Evolutionary conservation across 2,329 filamentous ascomycete species (phyloP).

Genomic region (Penicillium sclerotiorum): DNA sequence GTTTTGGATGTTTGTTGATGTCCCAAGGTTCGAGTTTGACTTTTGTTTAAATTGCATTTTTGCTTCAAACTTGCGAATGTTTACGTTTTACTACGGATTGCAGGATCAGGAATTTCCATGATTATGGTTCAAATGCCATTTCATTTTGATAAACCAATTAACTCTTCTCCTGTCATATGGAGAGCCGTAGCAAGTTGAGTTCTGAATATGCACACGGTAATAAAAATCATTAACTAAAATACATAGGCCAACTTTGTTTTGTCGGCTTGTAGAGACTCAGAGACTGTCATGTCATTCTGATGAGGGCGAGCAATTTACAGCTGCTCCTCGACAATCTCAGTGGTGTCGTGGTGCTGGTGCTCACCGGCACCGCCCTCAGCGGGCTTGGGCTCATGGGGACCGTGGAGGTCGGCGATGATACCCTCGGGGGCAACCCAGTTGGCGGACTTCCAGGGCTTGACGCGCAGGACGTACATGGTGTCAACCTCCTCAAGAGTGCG

Average conservation of each 20-base stretch:
- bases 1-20: no score
- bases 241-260: conserved; percentile 7
- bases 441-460: conserved; percentile 65
- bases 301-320: conserved; percentile 2
- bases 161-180: conserved; percentile 10
- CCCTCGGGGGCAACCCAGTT: conserved; percentile 49
- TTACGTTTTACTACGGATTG: no score
- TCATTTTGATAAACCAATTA: conserved; percentile 7
- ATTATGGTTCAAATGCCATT: conserved; percentile 8
- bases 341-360: conserved; percentile 24
- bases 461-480: conserved; percentile 70
- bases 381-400: conserved; percentile 19
- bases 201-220: conserved; percentile 19
- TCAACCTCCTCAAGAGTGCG: conserved; percentile 78
- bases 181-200: conserved; percentile 14
- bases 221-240: conserved; percentile 12
- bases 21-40: no score
- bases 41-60: neutral
- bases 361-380: conserved; percentile 19
- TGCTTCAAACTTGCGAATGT: no score
- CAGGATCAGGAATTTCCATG: no score
- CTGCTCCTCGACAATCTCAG: conserved; percentile 16
- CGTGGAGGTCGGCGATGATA: conserved; percentile 33
- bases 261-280: neutral
- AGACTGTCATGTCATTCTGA: no score